phyloP scores from a whole-genome alignment of 768 basidiomycete species.

The Tubosaeta sp. region DNA sequence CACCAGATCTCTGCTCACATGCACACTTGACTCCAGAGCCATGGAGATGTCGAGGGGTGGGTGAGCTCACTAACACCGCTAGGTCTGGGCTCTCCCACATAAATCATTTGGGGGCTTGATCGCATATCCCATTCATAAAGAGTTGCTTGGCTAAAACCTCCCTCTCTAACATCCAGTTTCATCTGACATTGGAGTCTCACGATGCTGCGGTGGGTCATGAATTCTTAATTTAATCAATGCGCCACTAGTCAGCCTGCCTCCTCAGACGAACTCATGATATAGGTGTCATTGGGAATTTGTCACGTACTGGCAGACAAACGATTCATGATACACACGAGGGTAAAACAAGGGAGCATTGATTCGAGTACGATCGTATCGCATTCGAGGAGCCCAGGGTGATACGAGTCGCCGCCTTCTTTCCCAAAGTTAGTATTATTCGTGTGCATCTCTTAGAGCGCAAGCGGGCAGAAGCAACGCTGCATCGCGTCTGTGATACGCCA shows the following conservation, averaged over 20 bases:
- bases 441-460: neutral
- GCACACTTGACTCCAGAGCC: no score
- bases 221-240: conserved; percentile 12
- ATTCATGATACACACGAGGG: no score
- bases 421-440: neutral
- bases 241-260: conserved; percentile 18
- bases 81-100: conserved; percentile 16
- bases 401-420: neutral
- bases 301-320: no score
- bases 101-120: conserved; percentile 29
- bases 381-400: conserved; percentile 1
- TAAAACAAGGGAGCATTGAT: no score
- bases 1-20: neutral
- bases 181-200: conserved; percentile 5
- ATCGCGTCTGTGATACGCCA: conserved; percentile 9
- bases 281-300: conserved; percentile 1
- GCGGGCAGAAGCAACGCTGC: neutral
- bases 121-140: conserved; percentile 9
- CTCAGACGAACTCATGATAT: neutral
- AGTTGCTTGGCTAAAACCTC: neutral
- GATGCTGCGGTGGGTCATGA: conserved; percentile 6
- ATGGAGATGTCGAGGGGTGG: no score
- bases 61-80: neutral
- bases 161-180: neutral
- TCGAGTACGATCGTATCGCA: conserved; percentile 1